Percentiles rank a stretch among this genome's conserved stretches.
Conservation (phyloP, 306 rosid genomes). For the Ochetophila trinervis region DNA sequence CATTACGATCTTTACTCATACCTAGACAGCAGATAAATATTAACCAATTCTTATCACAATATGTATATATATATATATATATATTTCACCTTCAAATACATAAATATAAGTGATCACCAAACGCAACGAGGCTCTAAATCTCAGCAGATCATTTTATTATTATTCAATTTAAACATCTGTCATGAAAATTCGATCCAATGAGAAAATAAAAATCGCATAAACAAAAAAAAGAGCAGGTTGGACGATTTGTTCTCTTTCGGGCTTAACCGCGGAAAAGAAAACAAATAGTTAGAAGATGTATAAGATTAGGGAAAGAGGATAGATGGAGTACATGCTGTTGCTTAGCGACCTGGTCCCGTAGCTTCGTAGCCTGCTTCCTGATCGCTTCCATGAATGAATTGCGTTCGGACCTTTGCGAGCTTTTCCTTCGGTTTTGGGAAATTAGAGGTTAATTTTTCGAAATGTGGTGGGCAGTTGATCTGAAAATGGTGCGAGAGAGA, state of each 20-base stretch:
- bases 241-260: no score
- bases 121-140: not conserved
- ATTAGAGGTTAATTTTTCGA: not conserved
- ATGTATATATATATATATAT: not conserved
- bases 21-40: no score
- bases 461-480: no score
- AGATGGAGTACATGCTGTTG: conserved; percentile 66
- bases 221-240: not conserved
- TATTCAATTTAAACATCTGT: not conserved
- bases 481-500: no score
- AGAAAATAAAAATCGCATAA: not conserved
- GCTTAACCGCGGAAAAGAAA: no score
- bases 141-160: not conserved
- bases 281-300: not conserved
- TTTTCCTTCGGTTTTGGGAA: not conserved
- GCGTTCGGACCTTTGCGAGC: not conserved
- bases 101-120: not conserved
- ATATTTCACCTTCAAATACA: not conserved
- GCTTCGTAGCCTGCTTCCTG: conserved; percentile 78
- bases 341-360: conserved; percentile 86
- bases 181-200: not conserved
- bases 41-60: no score
- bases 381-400: conserved; percentile 55
- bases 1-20: no score
- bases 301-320: not conserved